These are phyloP conservation scores for Phaeophleospora eucalypticola DNA, from an alignment of 2,329 filamentous ascomycete genomes.

Conservation along the genomic window DNA sequence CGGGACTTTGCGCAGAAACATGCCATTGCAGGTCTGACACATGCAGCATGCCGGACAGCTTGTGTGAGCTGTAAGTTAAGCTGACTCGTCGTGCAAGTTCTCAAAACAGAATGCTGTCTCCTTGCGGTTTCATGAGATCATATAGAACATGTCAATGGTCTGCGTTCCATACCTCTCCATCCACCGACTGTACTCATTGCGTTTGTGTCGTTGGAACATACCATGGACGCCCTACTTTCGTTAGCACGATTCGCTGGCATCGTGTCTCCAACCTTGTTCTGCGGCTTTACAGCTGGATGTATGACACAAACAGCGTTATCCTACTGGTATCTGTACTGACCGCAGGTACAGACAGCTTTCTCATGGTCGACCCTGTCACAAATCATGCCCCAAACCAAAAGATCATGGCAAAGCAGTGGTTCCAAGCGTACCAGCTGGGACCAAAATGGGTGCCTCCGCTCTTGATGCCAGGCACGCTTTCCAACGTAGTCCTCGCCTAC, in stretches of 20 bases:
- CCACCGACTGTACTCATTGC: too few relatives aligned
- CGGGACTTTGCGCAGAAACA: too few relatives aligned
- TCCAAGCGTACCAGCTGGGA: constrained; percentile 37
- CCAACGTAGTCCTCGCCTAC: constrained; percentile 31
- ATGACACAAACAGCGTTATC: background rate
- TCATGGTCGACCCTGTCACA: constrained; percentile 35
- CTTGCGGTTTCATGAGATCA: too few relatives aligned
- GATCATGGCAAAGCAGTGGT: constrained; percentile 38
- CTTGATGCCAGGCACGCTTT: constrained; percentile 31
- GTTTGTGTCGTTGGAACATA: too few relatives aligned
- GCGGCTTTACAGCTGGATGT: constrained; percentile 24
- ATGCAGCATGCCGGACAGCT: too few relatives aligned
- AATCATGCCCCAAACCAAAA: constrained; percentile 31
- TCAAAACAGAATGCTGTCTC: too few relatives aligned
- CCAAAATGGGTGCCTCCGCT: constrained; percentile 36
- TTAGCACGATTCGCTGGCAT: constrained; percentile 22
- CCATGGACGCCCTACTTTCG: background rate
- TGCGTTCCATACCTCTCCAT: too few relatives aligned
- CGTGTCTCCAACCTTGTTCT: constrained; percentile 22
- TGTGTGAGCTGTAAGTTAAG: too few relatives aligned
- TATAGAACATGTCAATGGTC: too few relatives aligned
- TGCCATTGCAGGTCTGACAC: too few relatives aligned
- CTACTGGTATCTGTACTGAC: constrained; percentile 4
- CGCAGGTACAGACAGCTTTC: constrained; percentile 30
- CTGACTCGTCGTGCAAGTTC: too few relatives aligned